Evolutionary conservation across 257 asterid genomes (phyloP), one percentile per base, ranked within the genome.

Genomic region (Petrea volubilis): DNA sequence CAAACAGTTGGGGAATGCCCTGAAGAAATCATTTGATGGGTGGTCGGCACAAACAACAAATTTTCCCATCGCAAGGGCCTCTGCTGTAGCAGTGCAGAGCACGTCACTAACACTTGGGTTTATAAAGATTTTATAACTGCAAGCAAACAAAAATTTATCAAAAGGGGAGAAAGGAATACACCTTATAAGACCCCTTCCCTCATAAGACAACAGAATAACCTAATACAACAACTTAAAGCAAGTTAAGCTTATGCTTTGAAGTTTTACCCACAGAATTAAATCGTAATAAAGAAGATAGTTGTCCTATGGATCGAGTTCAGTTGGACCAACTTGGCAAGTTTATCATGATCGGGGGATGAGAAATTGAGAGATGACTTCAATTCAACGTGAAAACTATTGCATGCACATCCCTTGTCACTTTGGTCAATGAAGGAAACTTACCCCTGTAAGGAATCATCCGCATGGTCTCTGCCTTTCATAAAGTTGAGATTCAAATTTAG

Each of bases 21-120:
- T 76, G 94, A 95, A 95, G 87, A 95, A 95, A 68, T 92, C 98
- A 36, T 95, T 95, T 14, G 98, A 95, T 27, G 99, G 97, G 83
- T 95, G 98, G 74, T 95, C 96, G 1, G 98, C 96, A 64, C 99
- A 95, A 60, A 95, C 94, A 5, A 95, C 99, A 13, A 95, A 85
- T 72, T 95, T 95, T 8, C 99, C 99, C 99, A 95, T 95, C 7
- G 99, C 98, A 15, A 95, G 98, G 64, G 99, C 99, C 86, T 95
- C 99, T 0, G 99, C 99, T 43, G 99, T 95, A 51, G 99, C 99
- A 1, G 99, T 95, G 79, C 99, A 95, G 41, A 95, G 97, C 60
- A 95, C 99, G 46, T 92, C 98, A 51, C 99, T 95, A n/a, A 92
- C 81, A 60, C 99, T 95, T 36, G 99, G 99, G 65, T 95, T 95